A percentile compares a stretch with the other conserved stretches of the same genome.
These are phyloP conservation scores for Schizophyllum amplum DNA, from an alignment of 1,284 basidiomycete species.

Conservation along the genomic window DNA sequence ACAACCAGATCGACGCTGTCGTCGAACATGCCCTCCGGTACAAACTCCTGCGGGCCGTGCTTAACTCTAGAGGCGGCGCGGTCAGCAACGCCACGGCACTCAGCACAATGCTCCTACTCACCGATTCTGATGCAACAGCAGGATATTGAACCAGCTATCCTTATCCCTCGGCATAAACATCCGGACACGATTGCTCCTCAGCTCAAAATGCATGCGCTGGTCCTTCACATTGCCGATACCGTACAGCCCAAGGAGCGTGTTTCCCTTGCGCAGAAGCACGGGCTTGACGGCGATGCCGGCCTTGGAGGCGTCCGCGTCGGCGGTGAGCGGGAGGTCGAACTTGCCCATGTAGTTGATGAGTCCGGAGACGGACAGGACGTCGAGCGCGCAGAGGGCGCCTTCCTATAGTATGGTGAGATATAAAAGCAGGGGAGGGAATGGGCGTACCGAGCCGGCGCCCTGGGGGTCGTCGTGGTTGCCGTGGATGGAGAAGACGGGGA, in stretches of 20 bases:
- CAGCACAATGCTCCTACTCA: slow-evolving; percentile 25
- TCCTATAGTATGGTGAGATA: slow-evolving; percentile 42
- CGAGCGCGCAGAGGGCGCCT: slow-evolving; percentile 92
- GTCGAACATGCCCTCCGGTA: slow-evolving; percentile 96
- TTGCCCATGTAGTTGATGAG: slow-evolving; percentile 98
- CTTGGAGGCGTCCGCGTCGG: slow-evolving; percentile 55
- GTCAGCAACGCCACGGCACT: neutral
- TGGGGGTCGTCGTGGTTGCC: slow-evolving; percentile 99
- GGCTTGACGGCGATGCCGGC: slow-evolving; percentile 85
- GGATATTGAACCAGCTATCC: slow-evolving; percentile 90
- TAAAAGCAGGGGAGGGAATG: neutral
- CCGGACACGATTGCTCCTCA: slow-evolving; percentile 86
- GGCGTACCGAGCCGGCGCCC: slow-evolving; percentile 78
- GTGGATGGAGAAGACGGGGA: slow-evolving; percentile 98
- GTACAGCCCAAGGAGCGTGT: slow-evolving; percentile 82
- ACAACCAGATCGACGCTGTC: slow-evolving; percentile 90
- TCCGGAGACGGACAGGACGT: slow-evolving; percentile 90
- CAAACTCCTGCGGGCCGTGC: slow-evolving; percentile 87
- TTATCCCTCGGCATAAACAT: slow-evolving; percentile 95
- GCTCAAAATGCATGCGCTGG: slow-evolving; percentile 91
- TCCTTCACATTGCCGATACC: slow-evolving; percentile 98
- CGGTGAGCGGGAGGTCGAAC: slow-evolving; percentile 57
- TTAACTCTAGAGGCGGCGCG: slow-evolving; percentile 56
- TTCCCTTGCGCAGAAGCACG: slow-evolving; percentile 85
- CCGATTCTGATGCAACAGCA: slow-evolving; percentile 96